Base-by-base conservation (phyloP, 345 rosid species). In the Aquilaria malaccensis region DNA sequence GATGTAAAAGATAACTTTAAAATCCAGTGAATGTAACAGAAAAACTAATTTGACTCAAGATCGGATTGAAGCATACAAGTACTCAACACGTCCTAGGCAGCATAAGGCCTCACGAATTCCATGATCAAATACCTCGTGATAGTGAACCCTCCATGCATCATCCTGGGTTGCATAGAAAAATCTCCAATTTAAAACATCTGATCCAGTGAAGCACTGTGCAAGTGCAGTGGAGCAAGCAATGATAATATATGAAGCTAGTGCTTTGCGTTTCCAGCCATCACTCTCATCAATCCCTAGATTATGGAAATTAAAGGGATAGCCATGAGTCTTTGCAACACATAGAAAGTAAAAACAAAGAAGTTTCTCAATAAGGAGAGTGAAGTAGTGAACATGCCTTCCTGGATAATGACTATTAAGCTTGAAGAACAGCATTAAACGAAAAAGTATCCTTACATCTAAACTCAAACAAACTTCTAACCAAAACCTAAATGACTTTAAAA, bases 41-140 rank as follows among this genome's bases (percentile, higher is more conserved):
- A 41, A 52, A 49, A 13, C 31, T 2, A 56, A 65, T 57, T 43
- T 68, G 30, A 49, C 10, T 29, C 47, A 50, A 64, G 57, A 67
- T 64, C 22, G 14, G 52, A 54, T 15, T 33, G 14, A 56, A 68
- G 67, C 91, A 58, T 79, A 88, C 98, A 89, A 76, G 74, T 87
- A 93, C 61, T 83, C 75, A 7, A 74, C 62, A 58, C 97, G 94
- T 53, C 95, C 98, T 49, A 89, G 80, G 70, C 98, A 93, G 72
- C 98, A 93, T 79, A 89, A 74, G 60, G 85, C 84, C 78, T 93
- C 97, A n/a, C 96, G 96, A 70, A 89, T 87, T 13, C 96, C 94
- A 72, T 89, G 79, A 75, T 89, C 97, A 83, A 93, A 93, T 53
- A 89, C 88, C 73, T 89, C 96, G 62, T 86, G 80, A 74, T 93